Evolutionary conservation across 495 filamentous ascomycete genomes (phyloP), one percentile per base, ranked within the genome.

Genomic region (Neurospora sp.): DNA sequence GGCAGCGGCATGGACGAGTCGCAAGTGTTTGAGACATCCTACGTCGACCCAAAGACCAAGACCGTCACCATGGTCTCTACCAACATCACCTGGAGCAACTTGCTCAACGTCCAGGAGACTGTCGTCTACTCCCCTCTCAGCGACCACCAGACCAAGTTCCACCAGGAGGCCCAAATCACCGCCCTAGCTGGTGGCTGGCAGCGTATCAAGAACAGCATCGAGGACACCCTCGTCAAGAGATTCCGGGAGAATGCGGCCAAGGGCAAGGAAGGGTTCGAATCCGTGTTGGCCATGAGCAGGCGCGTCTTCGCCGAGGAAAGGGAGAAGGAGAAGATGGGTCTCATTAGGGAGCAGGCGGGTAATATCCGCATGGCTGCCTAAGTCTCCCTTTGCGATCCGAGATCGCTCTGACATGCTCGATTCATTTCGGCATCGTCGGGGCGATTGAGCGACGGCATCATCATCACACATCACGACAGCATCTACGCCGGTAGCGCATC

Each of bases 171-270:
- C 10, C 88, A 92, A 82, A 97, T 99, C 79, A 97, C 93, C 3
- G 96, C 96, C 2, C 85, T 98, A 17, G 97, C 93, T 79, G 95
- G 96, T 73, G 96, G 96, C 24, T 98, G 95, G 93, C 92, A 97
- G 82, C 93, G 93, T 77, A 90, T 99, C 78, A 94, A 92, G 84
- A 96, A 93, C 79, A 92, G 90, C 81, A 94, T 99, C 77, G 96
- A 99, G 83, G 93, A 97, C 75, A 91, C 93, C 54, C 92, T 92
- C 28, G 90, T 98, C 37, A 93, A 92, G 77, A 83, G 93, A 71
- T 98, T 99, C 82, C 85, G 88, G 59, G 93, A 99, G 79, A 99
- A 99, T 79, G 96, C 96, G 34, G 86, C 85, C 75, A 92, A 91
- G 80, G 96, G 96, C 69, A 90, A 91, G 71, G 92, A 97, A 79